A percentile compares a stretch with the other conserved stretches of the same genome.
Evolutionary conservation across 208 protist genomes (phyloP).

Genomic region (Borovskyia barvae): DNA sequence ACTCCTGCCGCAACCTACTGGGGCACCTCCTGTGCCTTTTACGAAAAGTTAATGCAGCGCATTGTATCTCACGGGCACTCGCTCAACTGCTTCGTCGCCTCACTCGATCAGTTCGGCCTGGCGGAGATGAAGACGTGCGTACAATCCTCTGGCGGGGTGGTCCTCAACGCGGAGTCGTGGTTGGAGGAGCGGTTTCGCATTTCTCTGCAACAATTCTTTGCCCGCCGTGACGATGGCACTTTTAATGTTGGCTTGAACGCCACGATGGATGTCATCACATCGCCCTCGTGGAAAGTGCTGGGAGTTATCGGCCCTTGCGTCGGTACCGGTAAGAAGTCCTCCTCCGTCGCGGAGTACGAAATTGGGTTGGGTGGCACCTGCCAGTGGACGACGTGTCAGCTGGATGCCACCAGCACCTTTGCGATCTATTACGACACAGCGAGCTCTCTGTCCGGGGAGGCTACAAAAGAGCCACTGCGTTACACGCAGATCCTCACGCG

Average conservation of each 20-base stretch:
- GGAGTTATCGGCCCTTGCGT: slow-evolving; percentile 93
- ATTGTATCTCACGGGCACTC: slow-evolving; percentile 94
- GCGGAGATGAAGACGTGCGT: slow-evolving; percentile 96
- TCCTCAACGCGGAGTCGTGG: slow-evolving; percentile 97
- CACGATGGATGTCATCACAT: slow-evolving; percentile 95
- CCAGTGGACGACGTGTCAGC: slow-evolving; percentile 96
- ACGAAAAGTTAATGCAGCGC: slow-evolving; percentile 92
- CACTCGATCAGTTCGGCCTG: slow-evolving; percentile 96
- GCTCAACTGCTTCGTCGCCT: slow-evolving; percentile 96
- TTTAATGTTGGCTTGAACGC: slow-evolving; percentile 95
- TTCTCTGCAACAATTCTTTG: slow-evolving; percentile 92
- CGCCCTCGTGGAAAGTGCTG: slow-evolving; percentile 94
- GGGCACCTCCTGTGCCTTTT: slow-evolving; percentile 87
- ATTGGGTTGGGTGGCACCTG: slow-evolving; percentile 97
- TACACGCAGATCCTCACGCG: slow-evolving; percentile 95
- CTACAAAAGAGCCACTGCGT: slow-evolving; percentile 37
- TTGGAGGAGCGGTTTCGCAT: slow-evolving; percentile 94
- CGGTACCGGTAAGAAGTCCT: slow-evolving; percentile 91
- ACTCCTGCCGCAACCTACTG: slow-evolving; percentile 76
- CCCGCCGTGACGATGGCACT: slow-evolving; percentile 49
- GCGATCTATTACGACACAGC: slow-evolving; percentile 98
- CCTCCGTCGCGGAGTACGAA: slow-evolving; percentile 81
- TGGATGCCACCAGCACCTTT: slow-evolving; percentile 93
- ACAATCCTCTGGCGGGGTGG: slow-evolving; percentile 91
- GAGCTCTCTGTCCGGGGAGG: slow-evolving; percentile 30